Conservation (phyloP, 2,329 filamentous ascomycete genomes). For the Talaromyces marneffei region DNA sequence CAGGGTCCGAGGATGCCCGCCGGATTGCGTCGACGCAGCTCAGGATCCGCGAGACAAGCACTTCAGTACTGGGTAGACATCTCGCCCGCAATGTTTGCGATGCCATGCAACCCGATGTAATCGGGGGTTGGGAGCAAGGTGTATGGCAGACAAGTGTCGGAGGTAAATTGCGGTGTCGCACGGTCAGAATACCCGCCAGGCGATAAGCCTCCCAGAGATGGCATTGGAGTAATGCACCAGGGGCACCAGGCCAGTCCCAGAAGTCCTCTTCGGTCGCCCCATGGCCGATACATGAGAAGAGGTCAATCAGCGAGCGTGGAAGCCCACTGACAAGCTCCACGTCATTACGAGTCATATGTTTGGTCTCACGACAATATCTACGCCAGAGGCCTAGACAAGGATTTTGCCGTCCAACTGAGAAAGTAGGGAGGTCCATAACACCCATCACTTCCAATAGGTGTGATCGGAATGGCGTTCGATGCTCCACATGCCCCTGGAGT, state of each 20-base stretch:
- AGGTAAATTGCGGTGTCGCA: constrained; percentile 18
- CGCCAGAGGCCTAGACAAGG: constrained; percentile 26
- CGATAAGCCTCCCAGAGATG: constrained; percentile 29
- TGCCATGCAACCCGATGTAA: neutral
- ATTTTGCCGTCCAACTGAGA: constrained; percentile 22
- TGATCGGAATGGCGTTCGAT: constrained; percentile 15
- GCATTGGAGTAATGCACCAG: constrained; percentile 23
- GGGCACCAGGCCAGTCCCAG: constrained; percentile 26
- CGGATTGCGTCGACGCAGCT: too few species aligned
- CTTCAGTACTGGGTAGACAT: constrained; percentile 14
- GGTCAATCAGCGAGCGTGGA: constrained; percentile 25
- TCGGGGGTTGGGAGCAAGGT: too few species aligned
- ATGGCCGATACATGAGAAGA: constrained; percentile 22
- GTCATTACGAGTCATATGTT: neutral
- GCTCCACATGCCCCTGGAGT: constrained; percentile 1
- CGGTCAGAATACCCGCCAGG: constrained; percentile 22
- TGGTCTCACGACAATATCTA: constrained; percentile 19
- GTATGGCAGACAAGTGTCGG: too few species aligned
- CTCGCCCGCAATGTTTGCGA: too few species aligned
- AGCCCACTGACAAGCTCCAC: constrained; percentile 27
- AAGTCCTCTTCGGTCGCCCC: constrained; percentile 24
- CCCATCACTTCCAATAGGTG: constrained; percentile 30
- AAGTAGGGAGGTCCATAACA: constrained; percentile 26
- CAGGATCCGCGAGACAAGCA: constrained; percentile 22
- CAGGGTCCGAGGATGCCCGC: too few species aligned